These are phyloP conservation scores for Alternaria solani DNA, from an alignment of 2,329 filamentous ascomycete species.

Conservation along the genomic window DNA sequence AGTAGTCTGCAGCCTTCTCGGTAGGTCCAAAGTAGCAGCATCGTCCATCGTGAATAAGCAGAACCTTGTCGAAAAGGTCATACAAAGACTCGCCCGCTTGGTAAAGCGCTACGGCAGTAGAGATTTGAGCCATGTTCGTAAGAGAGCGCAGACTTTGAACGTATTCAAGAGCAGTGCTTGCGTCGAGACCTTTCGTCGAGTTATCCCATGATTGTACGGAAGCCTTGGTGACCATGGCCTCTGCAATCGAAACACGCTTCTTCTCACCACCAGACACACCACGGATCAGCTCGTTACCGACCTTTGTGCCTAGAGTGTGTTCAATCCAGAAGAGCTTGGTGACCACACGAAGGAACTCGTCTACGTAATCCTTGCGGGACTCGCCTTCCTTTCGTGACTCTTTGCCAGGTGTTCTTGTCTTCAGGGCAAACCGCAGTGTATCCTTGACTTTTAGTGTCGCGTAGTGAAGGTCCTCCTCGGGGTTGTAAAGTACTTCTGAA, in stretches of 20 bases:
- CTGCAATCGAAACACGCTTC: constrained; percentile 59
- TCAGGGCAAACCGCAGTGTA: constrained; percentile 76
- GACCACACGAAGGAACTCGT: constrained; percentile 71
- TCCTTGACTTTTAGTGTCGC: constrained; percentile 78
- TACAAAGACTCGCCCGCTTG: constrained; percentile 64
- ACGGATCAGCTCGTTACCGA: constrained; percentile 77
- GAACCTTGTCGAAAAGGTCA: constrained; percentile 51
- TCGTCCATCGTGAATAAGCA: constrained; percentile 52
- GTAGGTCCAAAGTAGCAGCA: constrained; percentile 69
- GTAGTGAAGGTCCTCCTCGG: constrained; percentile 80
- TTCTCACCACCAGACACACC: constrained; percentile 63
- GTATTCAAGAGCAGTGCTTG: constrained; percentile 76
- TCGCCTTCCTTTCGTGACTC: constrained; percentile 68
- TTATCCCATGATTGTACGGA: constrained; percentile 61
- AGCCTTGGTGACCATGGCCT: constrained; percentile 56
- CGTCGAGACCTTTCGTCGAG: constrained; percentile 75
- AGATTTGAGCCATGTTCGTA: constrained; percentile 69
- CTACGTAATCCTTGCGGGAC: constrained; percentile 65
- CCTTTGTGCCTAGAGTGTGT: constrained; percentile 75
- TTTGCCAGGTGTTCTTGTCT: constrained; percentile 72
- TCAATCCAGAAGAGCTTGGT: constrained; percentile 76
- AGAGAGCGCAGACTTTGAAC: constrained; percentile 71
- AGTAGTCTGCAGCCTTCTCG: constrained; percentile 69
- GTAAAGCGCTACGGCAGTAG: constrained; percentile 74
- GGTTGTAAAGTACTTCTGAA: constrained; percentile 75